phyloP scores from a whole-genome alignment of 805 yeast species.

The Yamadazyma akitaensis region DNA sequence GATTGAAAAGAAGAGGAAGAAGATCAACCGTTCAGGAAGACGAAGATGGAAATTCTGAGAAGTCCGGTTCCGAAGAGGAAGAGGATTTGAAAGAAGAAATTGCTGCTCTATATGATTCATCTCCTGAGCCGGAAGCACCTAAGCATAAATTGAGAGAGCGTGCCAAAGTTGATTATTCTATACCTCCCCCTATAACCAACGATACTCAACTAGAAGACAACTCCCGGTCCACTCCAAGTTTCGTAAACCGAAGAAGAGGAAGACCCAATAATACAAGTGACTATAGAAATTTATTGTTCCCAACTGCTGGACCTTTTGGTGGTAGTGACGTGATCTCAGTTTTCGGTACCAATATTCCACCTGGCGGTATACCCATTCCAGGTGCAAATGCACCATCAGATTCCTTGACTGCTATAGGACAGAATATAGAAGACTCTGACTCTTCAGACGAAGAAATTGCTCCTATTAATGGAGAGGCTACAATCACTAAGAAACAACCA shows the following conservation, averaged over 20 bases:
- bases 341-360: slow-evolving; percentile 66
- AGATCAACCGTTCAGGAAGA: not conserved
- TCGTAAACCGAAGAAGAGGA: slow-evolving; percentile 35
- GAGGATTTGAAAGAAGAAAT: slow-evolving; percentile 59
- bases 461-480: slow-evolving; percentile 42
- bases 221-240: slow-evolving; percentile 18
- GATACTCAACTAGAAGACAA: slow-evolving; percentile 25
- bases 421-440: slow-evolving; percentile 48
- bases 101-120: slow-evolving; percentile 59
- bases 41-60: slow-evolving; percentile 3
- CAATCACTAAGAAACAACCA: slow-evolving; percentile 28
- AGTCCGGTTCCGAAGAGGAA: slow-evolving; percentile 26
- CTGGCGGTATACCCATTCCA: slow-evolving; percentile 41
- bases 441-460: slow-evolving; percentile 61
- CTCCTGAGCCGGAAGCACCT: slow-evolving; percentile 46
- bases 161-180: slow-evolving; percentile 65
- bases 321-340: slow-evolving; percentile 89
- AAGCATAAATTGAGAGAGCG: slow-evolving; percentile 48
- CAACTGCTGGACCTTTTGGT: slow-evolving; percentile 97
- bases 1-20: slow-evolving; percentile 14
- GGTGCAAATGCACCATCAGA: slow-evolving; percentile 21
- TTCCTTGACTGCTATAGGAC: slow-evolving; percentile 29
- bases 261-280: slow-evolving; percentile 44
- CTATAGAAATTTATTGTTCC: slow-evolving; percentile 67
- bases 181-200: slow-evolving; percentile 73